Conservation (phyloP, 2,329 filamentous ascomycete genomes). For the Fusarium sp. region DNA sequence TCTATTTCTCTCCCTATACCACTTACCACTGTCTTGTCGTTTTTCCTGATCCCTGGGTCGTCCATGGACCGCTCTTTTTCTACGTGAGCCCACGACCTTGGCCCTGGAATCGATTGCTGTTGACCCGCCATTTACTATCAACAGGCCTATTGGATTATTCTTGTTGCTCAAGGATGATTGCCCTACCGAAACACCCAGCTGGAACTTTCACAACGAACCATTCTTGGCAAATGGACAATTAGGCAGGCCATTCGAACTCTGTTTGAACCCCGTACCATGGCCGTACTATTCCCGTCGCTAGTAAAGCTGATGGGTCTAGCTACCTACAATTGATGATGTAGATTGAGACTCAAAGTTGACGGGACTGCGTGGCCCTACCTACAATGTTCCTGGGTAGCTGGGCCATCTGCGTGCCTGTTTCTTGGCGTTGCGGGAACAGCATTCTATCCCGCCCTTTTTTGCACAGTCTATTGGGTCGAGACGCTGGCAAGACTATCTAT, state of each 20-base stretch:
- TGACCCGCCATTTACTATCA: slow-evolving; percentile 26
- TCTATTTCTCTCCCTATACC: slow-evolving; percentile 15
- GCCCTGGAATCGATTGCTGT: slow-evolving; percentile 37
- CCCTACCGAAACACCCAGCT: slow-evolving; percentile 16
- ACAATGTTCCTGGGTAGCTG: slow-evolving; percentile 28
- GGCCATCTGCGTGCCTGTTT: slow-evolving; percentile 5
- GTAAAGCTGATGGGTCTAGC: slow-evolving; percentile 7
- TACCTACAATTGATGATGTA: slow-evolving; percentile 4
- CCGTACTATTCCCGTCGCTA: slow-evolving; percentile 29
- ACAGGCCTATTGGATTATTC: slow-evolving; percentile 18
- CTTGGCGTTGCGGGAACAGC: slow-evolving; percentile 20
- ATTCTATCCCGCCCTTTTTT: slow-evolving; percentile 10
- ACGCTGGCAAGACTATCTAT: slow-evolving; percentile 10
- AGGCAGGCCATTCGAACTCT: slow-evolving; percentile 13
- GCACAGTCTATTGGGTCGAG: slow-evolving; percentile 11
- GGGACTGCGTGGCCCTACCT: slow-evolving; percentile 26
- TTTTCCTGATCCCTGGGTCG: slow-evolving; percentile 30
- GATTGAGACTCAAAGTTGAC: slow-evolving; percentile 11
- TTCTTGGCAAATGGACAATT: slow-evolving; percentile 24
- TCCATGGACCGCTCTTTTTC: slow-evolving; percentile 30
- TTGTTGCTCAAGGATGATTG: slow-evolving; percentile 8
- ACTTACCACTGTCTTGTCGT: slow-evolving; percentile 12
- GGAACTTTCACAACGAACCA: slow-evolving; percentile 20
- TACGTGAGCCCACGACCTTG: slow-evolving; percentile 38
- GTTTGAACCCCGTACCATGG: slow-evolving; percentile 9